Percentiles rank a stretch among this genome's conserved stretches.
These are phyloP conservation scores for Pleurotus platypus DNA, from an alignment of 768 basidiomycete genomes.

Conservation along the genomic window DNA sequence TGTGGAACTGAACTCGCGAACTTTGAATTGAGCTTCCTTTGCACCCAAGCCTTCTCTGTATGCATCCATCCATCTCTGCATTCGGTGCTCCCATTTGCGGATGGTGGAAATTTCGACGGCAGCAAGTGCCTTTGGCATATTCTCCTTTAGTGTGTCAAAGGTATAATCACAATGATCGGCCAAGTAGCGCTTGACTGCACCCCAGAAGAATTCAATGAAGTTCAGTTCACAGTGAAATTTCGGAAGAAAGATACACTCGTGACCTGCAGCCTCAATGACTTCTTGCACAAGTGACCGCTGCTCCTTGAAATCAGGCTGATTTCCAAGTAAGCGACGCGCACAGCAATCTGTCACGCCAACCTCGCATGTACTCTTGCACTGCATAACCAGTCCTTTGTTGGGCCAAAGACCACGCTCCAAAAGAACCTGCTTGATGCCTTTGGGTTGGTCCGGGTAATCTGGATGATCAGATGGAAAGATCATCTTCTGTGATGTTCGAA, in stretches of 20 bases:
- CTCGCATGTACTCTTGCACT: constrained; percentile 7
- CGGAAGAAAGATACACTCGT: constrained; percentile 7
- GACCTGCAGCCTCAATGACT: constrained; percentile 9
- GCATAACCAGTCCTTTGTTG: not conserved
- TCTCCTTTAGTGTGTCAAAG: constrained; percentile 19
- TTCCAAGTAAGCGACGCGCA: not conserved
- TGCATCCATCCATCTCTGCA: constrained; percentile 28
- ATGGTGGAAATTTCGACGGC: constrained; percentile 23
- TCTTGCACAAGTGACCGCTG: constrained; percentile 9
- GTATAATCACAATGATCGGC: constrained; percentile 22
- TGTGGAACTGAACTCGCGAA: constrained; percentile 26
- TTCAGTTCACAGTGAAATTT: constrained; percentile 10
- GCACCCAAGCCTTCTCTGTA: constrained; percentile 19
- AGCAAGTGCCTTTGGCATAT: constrained; percentile 19
- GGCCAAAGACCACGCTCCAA: constrained; percentile 19
- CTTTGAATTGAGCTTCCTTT: constrained; percentile 24
- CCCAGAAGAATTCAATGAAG: constrained; percentile 11
- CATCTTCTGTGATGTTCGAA: constrained; percentile 27
- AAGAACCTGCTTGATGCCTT: constrained; percentile 27
- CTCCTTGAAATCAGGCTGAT: constrained; percentile 8
- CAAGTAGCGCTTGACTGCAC: constrained; percentile 14
- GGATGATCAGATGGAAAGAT: constrained; percentile 29
- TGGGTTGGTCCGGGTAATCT: constrained; percentile 19
- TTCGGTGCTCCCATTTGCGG: constrained; percentile 29
- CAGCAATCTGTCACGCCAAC: constrained; percentile 3